Base-by-base conservation (phyloP, 2,329 filamentous ascomycete species). In the Xylaria sp. region DNA sequence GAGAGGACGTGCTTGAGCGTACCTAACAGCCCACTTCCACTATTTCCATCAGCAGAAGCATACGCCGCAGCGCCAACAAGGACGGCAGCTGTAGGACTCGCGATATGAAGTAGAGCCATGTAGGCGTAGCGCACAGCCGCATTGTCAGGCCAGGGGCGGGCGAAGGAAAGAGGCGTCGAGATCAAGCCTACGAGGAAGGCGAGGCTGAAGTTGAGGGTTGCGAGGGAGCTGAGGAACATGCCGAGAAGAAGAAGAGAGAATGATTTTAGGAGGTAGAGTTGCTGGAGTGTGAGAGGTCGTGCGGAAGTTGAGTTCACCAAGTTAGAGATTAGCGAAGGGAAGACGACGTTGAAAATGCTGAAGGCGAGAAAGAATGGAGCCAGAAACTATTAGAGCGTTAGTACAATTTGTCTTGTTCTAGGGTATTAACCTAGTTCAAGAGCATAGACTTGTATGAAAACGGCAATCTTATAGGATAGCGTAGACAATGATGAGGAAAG, bases 181-280 rank as follows among this genome's bases (percentile, higher is more conserved):
- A 95, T 82, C 1, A 98, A 82, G 42, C 96, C 96, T 57, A 97
- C 84, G 42, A 97, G 83, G 76, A 98, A 90, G 54, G 93, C 90
- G 15, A 97, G 89, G 2, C 92, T 94, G 84, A 99, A 99, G 81
- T 99, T 99, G 58, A 99, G 87, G 0, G 95, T 99, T 2, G 96
- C 95, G 13, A 99, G 90, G 0, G 94, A 91, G 13, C 94, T 94
- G 70, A 99, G 89, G 74, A 93, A 94, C 83, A 97, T 92, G 73
- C 96, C 96, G 0, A 98, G 87, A 10, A 97, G 84, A 13, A 99
- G 88, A n/a, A 98, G 87, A 5, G 94, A 97, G 82, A 98, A 94
- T 65, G 91, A 96, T 77, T 96, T 94, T 70, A 94, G 89, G 58
- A 97, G 87, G 54, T 89, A 87, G 74, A 91, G 89, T 75, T 95